Evolutionary conservation across 192 early-diverging fungal species (phyloP).

Genomic region (Helicostylum pulchrum): DNA sequence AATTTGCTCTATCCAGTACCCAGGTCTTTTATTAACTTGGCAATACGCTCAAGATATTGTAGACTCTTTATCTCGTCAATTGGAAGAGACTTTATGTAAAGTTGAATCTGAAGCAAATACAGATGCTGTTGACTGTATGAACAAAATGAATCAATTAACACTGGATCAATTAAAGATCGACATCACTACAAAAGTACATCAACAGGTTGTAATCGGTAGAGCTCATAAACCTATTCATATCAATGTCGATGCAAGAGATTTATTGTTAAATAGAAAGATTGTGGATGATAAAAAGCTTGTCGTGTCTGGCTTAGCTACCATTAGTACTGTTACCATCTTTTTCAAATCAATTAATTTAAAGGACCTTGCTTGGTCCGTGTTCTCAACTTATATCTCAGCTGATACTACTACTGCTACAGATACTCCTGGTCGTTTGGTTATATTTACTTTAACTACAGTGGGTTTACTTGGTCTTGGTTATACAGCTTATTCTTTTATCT

Average conservation of each 20-base stretch:
- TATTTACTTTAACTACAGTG: slow-evolving; percentile 43
- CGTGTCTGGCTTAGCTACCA: too few species aligned
- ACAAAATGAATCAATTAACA: slow-evolving; percentile 36
- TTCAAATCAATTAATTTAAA: too few species aligned
- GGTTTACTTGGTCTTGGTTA: slow-evolving; percentile 11
- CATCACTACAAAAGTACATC: slow-evolving; percentile 4
- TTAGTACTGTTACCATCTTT: too few species aligned
- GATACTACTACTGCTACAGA: too few species aligned
- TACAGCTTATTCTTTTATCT: slow-evolving; percentile 50
- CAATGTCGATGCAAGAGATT: slow-evolving; percentile 1
- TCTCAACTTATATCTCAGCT: too few species aligned
- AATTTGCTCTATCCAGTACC: slow-evolving; percentile 41
- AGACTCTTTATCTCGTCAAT: slow-evolving; percentile 54
- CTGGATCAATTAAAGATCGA: slow-evolving; percentile 10
- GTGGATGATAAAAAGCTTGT: too few species aligned
- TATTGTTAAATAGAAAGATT: slow-evolving; percentile 1
- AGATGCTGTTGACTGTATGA: slow-evolving; percentile 29
- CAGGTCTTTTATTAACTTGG: slow-evolving; percentile 77
- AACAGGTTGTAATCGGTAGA: too few species aligned
- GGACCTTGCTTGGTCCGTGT: too few species aligned
- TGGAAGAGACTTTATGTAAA: slow-evolving; percentile 56
- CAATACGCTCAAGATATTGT: slow-evolving; percentile 77
- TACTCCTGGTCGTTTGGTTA: too few species aligned
- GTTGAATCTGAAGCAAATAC: slow-evolving; percentile 54
- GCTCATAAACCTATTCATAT: slow-evolving; percentile 3